Percentiles rank a stretch among this genome's conserved stretches.
These are phyloP conservation scores for Elongisporangium senticosum DNA, from an alignment of 352 stramenopile genomes.

Conservation along the genomic window DNA sequence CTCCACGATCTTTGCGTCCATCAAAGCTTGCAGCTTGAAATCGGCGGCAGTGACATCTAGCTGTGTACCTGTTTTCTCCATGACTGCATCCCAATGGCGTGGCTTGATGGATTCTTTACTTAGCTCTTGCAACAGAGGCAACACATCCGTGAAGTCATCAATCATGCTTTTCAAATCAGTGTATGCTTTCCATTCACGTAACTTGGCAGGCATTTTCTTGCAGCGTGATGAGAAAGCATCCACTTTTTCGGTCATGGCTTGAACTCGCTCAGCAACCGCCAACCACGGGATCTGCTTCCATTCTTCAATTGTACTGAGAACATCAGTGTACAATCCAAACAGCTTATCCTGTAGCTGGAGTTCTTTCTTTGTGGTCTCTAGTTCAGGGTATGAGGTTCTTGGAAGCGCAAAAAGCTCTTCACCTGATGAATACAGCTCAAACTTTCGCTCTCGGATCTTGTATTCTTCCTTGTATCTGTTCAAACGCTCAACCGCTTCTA, in stretches of 20 bases:
- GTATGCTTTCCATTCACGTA: conserved; percentile 97
- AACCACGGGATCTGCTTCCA: conserved; percentile 97
- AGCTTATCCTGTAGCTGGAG: conserved; percentile 91
- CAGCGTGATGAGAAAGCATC: conserved; percentile 93
- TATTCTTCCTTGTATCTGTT: conserved; percentile 98
- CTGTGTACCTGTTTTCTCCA: conserved; percentile 90
- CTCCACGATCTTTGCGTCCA: conserved; percentile 91
- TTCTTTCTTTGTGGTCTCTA: conserved; percentile 97
- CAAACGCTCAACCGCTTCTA: conserved; percentile 95
- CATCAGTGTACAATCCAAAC: conserved; percentile 97
- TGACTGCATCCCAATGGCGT: conserved; percentile 97
- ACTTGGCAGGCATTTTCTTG: conserved; percentile 96
- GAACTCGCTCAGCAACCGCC: conserved; percentile 90
- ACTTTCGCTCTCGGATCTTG: conserved; percentile 97
- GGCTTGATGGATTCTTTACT: conserved; percentile 96
- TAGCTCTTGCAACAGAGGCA: conserved; percentile 95
- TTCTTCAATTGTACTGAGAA: conserved; percentile 95
- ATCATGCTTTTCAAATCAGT: conserved; percentile 96
- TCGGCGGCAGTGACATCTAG: conserved; percentile 93
- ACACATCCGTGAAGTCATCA: conserved; percentile 96
- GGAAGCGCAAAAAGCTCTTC: conserved; percentile 97
- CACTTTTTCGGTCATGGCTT: conserved; percentile 96
- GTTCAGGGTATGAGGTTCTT: conserved; percentile 94
- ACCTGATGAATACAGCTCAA: conserved; percentile 94
- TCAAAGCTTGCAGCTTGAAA: conserved; percentile 95